Percentiles rank a stretch among this genome's conserved stretches.
phyloP scores from a whole-genome alignment of 305 asterid genomes.

The Ilex paraguariensis region DNA sequence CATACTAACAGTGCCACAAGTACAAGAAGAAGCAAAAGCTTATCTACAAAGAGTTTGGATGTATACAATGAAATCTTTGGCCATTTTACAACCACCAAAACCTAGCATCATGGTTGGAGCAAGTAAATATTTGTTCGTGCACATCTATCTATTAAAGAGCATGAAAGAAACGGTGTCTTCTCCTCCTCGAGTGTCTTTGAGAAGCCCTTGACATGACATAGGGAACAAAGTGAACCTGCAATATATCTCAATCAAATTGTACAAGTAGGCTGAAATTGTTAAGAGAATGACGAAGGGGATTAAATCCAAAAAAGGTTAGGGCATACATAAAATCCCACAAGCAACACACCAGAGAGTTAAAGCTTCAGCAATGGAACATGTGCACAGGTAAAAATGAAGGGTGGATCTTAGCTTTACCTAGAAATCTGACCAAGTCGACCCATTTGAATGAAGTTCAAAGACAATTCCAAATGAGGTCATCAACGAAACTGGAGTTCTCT shows the following conservation, averaged over 20 bases:
- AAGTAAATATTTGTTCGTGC: slow-evolving; percentile 11
- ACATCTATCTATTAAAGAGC: slow-evolving; percentile 46
- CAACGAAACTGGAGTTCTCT: no score
- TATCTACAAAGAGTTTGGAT: no score
- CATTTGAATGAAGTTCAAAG: no score
- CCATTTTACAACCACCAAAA: background rate
- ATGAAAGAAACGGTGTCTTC: slow-evolving; percentile 73
- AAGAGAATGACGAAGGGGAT: background rate
- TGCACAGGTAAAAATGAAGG: no score
- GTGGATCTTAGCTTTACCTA: no score
- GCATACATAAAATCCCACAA: background rate
- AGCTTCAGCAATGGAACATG: no score
- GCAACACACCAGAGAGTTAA: background rate
- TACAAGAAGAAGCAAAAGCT: background rate
- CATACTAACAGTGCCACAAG: no score
- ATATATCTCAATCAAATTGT: background rate
- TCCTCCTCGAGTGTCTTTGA: slow-evolving; percentile 55
- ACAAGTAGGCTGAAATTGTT: no score
- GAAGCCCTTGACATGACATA: slow-evolving; percentile 61
- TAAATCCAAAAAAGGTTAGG: background rate
- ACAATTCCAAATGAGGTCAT: no score
- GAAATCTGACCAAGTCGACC: no score
- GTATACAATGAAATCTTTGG: no score
- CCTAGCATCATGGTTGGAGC: background rate
- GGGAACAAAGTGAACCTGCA: slow-evolving; percentile 71